Conservation (phyloP, 768 basidiomycete species). For the Lentinula boryana region DNA sequence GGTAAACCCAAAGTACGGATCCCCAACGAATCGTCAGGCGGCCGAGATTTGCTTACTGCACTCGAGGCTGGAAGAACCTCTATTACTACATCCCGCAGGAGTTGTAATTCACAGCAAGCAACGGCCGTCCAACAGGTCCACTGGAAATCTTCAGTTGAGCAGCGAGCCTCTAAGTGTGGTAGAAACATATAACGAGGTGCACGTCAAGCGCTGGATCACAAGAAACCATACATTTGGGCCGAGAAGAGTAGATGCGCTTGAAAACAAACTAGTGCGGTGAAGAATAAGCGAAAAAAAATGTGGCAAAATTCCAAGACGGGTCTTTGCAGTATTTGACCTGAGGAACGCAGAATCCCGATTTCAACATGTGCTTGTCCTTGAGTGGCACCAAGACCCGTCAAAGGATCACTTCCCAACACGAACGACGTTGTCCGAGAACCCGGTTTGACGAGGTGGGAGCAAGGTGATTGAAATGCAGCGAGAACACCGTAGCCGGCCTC, state of each 20-base stretch:
- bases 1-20: background rate
- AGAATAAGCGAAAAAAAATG: background rate
- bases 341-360: background rate
- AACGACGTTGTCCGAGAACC: background rate
- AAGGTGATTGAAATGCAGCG: background rate
- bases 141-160: background rate
- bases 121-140: background rate
- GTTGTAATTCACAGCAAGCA: background rate
- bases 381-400: background rate
- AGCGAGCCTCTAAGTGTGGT: background rate
- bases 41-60: background rate
- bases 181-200: background rate
- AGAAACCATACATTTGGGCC: background rate
- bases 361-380: background rate
- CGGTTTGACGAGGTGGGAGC: background rate
- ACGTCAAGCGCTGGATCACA: background rate
- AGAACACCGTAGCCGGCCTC: conserved; percentile 4
- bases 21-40: background rate
- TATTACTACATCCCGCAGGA: conserved; percentile 5
- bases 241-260: background rate
- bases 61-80: conserved; percentile 6
- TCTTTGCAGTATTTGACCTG: background rate
- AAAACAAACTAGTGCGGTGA: conserved; percentile 5
- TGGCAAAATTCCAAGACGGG: background rate
- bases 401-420: background rate